Base-by-base conservation (phyloP, 257 asterid species). In the Solanum medicagineum region DNA sequence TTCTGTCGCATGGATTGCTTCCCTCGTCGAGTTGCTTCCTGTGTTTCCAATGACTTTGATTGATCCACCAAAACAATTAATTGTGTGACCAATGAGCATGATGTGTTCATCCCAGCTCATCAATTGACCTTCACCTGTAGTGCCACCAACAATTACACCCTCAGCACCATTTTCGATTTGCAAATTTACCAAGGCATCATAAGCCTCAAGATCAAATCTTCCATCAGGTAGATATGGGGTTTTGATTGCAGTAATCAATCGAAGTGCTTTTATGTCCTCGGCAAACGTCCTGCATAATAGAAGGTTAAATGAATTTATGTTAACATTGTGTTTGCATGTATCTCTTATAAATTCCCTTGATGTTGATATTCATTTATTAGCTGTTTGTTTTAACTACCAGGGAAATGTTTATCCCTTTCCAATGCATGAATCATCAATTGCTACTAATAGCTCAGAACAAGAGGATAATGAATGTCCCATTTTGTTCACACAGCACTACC, bases 71-170 rank as follows among this genome's bases (percentile, higher is more conserved):
- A 94, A 95, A 69, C 98, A 95, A 92, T 92, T 95, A 19, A 95
- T 94, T 0, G 98, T 94, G 89, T 94, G 97, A 75, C 95, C 98
- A 40, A 95, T 94, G 84, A 94, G 98, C 98, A 95, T 95, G 63
- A 94, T 91, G 88, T 94, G 98, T 85, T 95, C 98, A 71, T 94
- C 97, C 98, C 98, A 95, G 88, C 94, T 90, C 98, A 95, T 95
- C 45, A 95, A 86, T 81, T 95, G 98, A 81, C 98, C 98, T 87
- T 95, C 98, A n/a, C 98, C 98, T 7, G 98, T 94, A 45, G 95
- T 94, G 29, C 98, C 98, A 86, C 98, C 98, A 32, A 95, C 97
- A 20, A 95, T 91, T 65, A 94, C 94, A 1, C 97, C 97, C 89
- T 94, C 98, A 1, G 86, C 98, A 4, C 98, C 98, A 44, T 89